Evolutionary conservation across 2,329 filamentous ascomycete genomes (phyloP).

Genomic region (Colletotrichum sp.): DNA sequence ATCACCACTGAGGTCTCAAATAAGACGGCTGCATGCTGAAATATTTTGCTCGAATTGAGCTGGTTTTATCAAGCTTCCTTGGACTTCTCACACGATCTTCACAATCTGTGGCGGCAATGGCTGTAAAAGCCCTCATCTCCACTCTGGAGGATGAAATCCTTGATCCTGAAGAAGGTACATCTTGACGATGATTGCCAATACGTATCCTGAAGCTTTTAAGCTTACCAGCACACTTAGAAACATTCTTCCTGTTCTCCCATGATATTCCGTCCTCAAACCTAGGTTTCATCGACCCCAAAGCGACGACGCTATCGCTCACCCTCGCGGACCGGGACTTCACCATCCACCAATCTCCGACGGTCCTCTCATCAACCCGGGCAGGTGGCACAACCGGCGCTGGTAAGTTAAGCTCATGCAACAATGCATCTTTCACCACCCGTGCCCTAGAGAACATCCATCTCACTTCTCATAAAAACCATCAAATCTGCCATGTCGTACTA

Average conservation of each 20-base stretch:
- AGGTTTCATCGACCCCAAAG: conserved; percentile 81
- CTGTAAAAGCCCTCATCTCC: conserved; percentile 27
- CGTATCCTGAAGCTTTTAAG: neutral
- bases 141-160: conserved; percentile 48
- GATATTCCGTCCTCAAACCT: conserved; percentile 76
- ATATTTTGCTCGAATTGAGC: neutral
- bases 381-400: conserved; percentile 62
- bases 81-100: neutral
- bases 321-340: conserved; percentile 74
- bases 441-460: too few species aligned
- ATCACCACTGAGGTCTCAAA: neutral
- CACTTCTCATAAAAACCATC: neutral
- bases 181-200: neutral
- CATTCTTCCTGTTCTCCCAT: conserved; percentile 85
- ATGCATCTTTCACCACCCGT: too few species aligned
- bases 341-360: conserved; percentile 82
- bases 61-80: neutral
- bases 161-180: conserved; percentile 53
- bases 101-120: neutral
- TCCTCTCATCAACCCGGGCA: conserved; percentile 78
- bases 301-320: conserved; percentile 67
- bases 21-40: neutral
- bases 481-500: neutral
- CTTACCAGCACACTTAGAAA: conserved; percentile 63
- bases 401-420: conserved; percentile 27